Evolutionary conservation across 495 filamentous ascomycete genomes (phyloP), one percentile per base, ranked within the genome.

Genomic region (Penicillium robsamsonii): DNA sequence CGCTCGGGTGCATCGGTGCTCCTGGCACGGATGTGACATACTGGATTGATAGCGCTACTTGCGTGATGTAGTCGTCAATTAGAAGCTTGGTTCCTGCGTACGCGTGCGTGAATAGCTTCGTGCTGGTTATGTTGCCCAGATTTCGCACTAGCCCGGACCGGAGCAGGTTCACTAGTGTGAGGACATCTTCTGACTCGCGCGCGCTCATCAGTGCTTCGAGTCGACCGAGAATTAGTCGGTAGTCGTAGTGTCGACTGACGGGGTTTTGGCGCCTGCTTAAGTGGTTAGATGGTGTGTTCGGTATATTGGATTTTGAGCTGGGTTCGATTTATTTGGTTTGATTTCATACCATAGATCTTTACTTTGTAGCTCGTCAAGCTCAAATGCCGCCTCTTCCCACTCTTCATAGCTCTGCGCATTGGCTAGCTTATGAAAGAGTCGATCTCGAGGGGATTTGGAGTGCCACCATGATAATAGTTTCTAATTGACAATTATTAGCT

Each of bases 31-130:
- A 72, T 13, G 85, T 86, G 22, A 96, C 84, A 64, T 92, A 85
- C 54, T 87, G 82, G 37, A 96, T 83, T 2, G 89, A 90, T 35
- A 87, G 80, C 35, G 88, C 90, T 18, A 93, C 86, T 57, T 91
- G 84, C 0, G 87, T 86, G 58, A 96, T 87, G 58, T 97, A 97
- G 66, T 96, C 88, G 61, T 96, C 91, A 55, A 97, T 93, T 24
- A 95, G 70, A 22, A 87, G 80, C 69, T 97, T 97, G 4, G 92
- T 96, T 12, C 93, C 93, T 3, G 88, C 87, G 65, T 96, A 95
- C 12, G 89, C 86, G 48, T 87, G 80, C 57, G 91, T 92, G 73
- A 89, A 97, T 3, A 97, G 73, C 56, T 86, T 87, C n/a, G 89
- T 83, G 3, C 85, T 80, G 1, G 90, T 89, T 55, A 97, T 96